These are phyloP conservation scores for Ophiobolus disseminans DNA, from an alignment of 2,329 filamentous ascomycete species.

Conservation along the genomic window DNA sequence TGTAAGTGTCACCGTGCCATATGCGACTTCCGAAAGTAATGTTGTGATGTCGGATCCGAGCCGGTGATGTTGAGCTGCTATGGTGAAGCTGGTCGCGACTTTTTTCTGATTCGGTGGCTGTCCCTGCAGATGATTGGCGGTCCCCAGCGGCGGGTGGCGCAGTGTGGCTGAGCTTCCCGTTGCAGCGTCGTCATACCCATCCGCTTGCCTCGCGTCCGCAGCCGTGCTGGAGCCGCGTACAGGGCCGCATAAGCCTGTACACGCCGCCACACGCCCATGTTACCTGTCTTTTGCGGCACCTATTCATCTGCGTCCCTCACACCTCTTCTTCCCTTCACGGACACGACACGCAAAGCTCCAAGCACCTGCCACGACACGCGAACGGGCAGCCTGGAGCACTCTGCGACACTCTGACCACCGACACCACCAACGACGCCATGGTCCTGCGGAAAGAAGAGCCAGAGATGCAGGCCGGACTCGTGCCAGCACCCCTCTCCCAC, in stretches of 20 bases:
- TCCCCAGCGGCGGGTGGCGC: too few species aligned
- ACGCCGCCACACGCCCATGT: too few species aligned
- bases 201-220: constrained; percentile 15
- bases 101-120: not conserved
- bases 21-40: constrained; percentile 2
- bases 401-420: constrained; percentile 1
- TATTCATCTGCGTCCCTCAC: not conserved
- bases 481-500: constrained; percentile 50
- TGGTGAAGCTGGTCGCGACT: not conserved
- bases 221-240: too few species aligned
- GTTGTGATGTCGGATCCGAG: not conserved
- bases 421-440: constrained; percentile 41
- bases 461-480: constrained; percentile 42
- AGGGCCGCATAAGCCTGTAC: too few species aligned
- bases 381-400: constrained; percentile 1
- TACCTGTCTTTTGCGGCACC: constrained; percentile 2
- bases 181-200: constrained; percentile 19
- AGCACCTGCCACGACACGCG: not conserved
- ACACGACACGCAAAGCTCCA: not conserved
- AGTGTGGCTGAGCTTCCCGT: not conserved
- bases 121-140: not conserved
- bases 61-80: not conserved
- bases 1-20: constrained; percentile 14
- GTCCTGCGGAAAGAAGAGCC: constrained; percentile 53
- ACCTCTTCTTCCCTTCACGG: constrained; percentile 3